phyloP scores from a whole-genome alignment of 1,284 basidiomycete genomes.

The Apiotrichum brassicae region DNA sequence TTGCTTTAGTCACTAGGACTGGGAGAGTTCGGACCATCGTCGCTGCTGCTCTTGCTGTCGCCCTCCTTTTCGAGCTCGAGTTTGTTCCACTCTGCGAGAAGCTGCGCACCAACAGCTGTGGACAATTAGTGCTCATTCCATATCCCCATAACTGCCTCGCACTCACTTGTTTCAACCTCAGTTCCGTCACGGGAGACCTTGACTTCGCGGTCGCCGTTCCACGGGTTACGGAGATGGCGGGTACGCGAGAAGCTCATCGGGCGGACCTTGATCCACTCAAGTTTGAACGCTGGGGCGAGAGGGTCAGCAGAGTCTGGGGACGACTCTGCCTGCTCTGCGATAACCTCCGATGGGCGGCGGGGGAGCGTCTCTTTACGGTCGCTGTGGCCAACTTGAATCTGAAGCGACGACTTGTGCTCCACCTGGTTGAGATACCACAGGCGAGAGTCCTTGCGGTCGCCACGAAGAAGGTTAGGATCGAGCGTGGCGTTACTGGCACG shows the following conservation, averaged over 20 bases:
- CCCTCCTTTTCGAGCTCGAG: conserved; percentile 13
- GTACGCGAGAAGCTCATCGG: conserved; percentile 71
- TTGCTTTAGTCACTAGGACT: background rate
- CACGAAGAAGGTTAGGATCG: conserved; percentile 30
- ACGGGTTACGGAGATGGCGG: conserved; percentile 77
- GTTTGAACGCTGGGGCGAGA: conserved; percentile 69
- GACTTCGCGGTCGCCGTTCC: conserved; percentile 85
- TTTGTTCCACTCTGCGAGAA: conserved; percentile 70
- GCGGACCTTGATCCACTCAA: conserved; percentile 75
- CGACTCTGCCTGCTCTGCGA: background rate
- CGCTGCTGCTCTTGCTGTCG: background rate
- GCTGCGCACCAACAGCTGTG: conserved; percentile 57
- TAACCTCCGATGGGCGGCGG: conserved; percentile 3
- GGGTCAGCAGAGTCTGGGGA: conserved; percentile 1
- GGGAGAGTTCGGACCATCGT: background rate
- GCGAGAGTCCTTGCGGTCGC: conserved; percentile 10
- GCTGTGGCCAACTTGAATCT: conserved; percentile 4
- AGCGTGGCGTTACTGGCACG: conserved; percentile 22
- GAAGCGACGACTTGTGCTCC: conserved; percentile 12
- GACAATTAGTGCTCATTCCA: background rate
- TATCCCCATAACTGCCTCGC: too few species aligned
- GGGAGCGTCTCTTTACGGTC: conserved; percentile 4
- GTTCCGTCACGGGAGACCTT: conserved; percentile 90
- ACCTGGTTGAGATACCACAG: background rate
- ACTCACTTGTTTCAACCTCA: conserved; percentile 68